Conservation (phyloP, 2,329 filamentous ascomycete genomes). For the Alternaria rosae region DNA sequence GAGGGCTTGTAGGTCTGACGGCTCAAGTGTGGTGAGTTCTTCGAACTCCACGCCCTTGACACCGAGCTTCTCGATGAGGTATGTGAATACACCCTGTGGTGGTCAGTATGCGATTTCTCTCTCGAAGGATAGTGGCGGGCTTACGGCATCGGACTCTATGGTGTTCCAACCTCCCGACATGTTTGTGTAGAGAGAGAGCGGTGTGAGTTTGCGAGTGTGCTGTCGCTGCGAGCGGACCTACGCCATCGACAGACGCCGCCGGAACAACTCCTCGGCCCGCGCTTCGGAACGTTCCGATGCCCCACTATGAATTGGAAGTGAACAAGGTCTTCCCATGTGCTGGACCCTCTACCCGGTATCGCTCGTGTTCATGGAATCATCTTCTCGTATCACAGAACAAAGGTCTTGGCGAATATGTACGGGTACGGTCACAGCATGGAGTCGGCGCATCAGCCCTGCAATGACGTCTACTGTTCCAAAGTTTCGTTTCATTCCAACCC, state of each 20-base stretch:
- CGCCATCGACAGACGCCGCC: slow-evolving; percentile 23
- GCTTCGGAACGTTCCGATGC: slow-evolving; percentile 28
- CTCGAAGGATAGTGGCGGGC: slow-evolving; percentile 37
- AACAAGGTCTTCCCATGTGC: neutral
- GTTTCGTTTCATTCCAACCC: neutral
- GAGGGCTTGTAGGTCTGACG: slow-evolving; percentile 73
- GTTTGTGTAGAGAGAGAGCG: neutral
- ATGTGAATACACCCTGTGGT: slow-evolving; percentile 89
- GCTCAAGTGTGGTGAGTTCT: slow-evolving; percentile 89
- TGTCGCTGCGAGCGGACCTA: slow-evolving; percentile 16
- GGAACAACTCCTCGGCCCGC: slow-evolving; percentile 23
- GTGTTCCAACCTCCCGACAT: slow-evolving; percentile 34
- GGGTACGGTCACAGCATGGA: neutral
- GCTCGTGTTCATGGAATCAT: neutral
- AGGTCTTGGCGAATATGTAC: neutral
- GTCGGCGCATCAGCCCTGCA: neutral
- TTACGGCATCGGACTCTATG: slow-evolving; percentile 73
- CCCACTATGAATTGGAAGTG: neutral
- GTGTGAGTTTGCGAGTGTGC: slow-evolving; percentile 12
- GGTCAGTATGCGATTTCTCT: slow-evolving; percentile 14
- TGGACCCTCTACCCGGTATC: neutral
- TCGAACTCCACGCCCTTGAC: slow-evolving; percentile 96
- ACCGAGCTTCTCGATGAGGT: slow-evolving; percentile 89
- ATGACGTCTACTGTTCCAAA: neutral
- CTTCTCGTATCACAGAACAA: neutral